A percentile compares a stretch with the other conserved stretches of the same genome.
These are phyloP conservation scores for Chalciporus piperatus DNA, from an alignment of 768 basidiomycete genomes.

Conservation along the genomic window DNA sequence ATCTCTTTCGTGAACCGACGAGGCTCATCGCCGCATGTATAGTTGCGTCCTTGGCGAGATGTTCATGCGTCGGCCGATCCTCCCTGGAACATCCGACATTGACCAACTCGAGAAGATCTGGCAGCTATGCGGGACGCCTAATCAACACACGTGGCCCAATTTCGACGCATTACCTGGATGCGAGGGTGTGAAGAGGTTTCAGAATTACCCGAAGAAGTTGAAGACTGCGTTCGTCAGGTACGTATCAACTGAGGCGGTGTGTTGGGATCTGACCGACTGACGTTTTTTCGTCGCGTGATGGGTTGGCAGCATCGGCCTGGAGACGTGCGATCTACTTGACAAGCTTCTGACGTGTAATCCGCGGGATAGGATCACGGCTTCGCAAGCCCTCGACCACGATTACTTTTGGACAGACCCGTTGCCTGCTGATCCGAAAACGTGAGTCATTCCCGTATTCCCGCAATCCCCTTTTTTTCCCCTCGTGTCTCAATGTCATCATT, in stretches of 20 bases:
- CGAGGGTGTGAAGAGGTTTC: constrained; percentile 71
- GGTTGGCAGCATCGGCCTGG: constrained; percentile 56
- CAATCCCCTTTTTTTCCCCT: neutral
- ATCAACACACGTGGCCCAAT: constrained; percentile 78
- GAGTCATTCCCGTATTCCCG: constrained; percentile 23
- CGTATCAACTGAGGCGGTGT: constrained; percentile 22
- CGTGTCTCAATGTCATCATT: neutral
- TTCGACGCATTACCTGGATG: constrained; percentile 74
- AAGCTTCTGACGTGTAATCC: constrained; percentile 84
- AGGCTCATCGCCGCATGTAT: constrained; percentile 1
- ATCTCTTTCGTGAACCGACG: neutral
- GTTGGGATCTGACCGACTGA: neutral
- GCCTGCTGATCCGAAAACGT: constrained; percentile 83
- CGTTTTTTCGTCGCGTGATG: neutral
- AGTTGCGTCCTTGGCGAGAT: constrained; percentile 98
- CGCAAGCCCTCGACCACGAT: constrained; percentile 84
- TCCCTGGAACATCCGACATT: constrained; percentile 85
- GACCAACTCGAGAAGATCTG: constrained; percentile 92
- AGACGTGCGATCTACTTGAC: constrained; percentile 81
- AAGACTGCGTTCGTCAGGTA: constrained; percentile 60
- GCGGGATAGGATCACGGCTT: constrained; percentile 76
- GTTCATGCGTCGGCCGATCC: constrained; percentile 83
- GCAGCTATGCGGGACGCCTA: constrained; percentile 84
- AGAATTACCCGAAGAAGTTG: constrained; percentile 50
- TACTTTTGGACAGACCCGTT: constrained; percentile 94